Percentiles rank a stretch among this genome's conserved stretches.
phyloP scores from a whole-genome alignment of 78 protist species.

The slime mould (Dictyostelium discoideum) region DNA sequence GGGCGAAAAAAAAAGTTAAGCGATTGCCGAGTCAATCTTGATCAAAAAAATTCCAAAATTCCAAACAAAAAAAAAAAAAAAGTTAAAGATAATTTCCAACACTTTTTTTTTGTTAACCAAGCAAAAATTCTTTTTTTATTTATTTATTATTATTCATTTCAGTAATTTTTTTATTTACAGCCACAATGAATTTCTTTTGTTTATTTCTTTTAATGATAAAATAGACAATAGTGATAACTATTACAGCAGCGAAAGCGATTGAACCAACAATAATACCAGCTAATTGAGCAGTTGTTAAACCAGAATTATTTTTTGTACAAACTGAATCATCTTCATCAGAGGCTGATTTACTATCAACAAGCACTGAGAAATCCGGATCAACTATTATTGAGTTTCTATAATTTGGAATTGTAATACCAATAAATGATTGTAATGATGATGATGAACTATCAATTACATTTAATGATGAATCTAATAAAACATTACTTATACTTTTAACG shows the following conservation, averaged over 20 bases:
- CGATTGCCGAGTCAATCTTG: no score
- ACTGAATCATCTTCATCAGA: neutral
- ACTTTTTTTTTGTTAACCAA: no score
- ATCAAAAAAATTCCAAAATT: no score
- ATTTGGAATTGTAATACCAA: slow-evolving; percentile 23
- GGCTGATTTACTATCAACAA: neutral
- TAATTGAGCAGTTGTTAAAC: neutral
- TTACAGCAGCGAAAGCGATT: neutral
- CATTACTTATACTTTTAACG: neutral
- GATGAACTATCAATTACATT: neutral
- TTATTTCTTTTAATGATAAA: neutral
- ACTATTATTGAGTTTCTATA: neutral
- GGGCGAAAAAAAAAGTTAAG: neutral
- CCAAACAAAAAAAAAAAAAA: no score
- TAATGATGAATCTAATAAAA: neutral
- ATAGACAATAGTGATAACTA: neutral
- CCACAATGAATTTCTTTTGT: neutral
- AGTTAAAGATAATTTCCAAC: no score
- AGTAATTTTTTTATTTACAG: neutral
- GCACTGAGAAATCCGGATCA: slow-evolving; percentile 36
- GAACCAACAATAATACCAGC: slow-evolving; percentile 9
- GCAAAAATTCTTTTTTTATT: no score
- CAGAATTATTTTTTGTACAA: neutral
- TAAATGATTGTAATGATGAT: neutral
- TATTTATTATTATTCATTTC: neutral